Percentiles rank a stretch among this genome's conserved stretches.
Conservation (phyloP, 2,329 filamentous ascomycete species). For the Arthrocladium fulminans region DNA sequence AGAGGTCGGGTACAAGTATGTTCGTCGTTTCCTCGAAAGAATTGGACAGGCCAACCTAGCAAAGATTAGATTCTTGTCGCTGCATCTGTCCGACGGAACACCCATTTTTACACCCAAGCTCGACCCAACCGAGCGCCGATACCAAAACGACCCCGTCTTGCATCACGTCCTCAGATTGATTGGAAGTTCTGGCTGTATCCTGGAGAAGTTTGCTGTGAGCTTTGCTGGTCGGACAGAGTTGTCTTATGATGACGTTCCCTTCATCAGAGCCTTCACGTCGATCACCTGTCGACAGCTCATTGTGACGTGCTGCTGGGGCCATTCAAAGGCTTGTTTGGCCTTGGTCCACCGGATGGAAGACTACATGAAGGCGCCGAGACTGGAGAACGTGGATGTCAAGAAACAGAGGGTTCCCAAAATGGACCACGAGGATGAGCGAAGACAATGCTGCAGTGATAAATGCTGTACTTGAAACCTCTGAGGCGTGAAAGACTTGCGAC, state of each 20-base stretch:
- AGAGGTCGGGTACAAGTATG: constrained; percentile 41
- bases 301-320: constrained; percentile 11
- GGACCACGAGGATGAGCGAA: neutral
- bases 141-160: constrained; percentile 40
- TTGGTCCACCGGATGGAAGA: neutral
- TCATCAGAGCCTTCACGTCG: constrained; percentile 36
- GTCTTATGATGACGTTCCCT: constrained; percentile 27
- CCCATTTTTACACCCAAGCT: constrained; percentile 25
- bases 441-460: no score
- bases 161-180: constrained; percentile 39
- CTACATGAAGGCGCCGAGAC: constrained; percentile 2
- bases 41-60: constrained; percentile 41
- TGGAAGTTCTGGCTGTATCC: constrained; percentile 28
- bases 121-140: constrained; percentile 31
- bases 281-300: constrained; percentile 37
- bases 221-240: constrained; percentile 36
- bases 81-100: constrained; percentile 38
- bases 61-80: constrained; percentile 37
- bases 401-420: neutral
- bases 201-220: constrained; percentile 34
- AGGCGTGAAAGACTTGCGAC: no score
- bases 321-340: neutral
- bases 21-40: constrained; percentile 37
- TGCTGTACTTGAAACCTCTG: no score
- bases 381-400: neutral